These are phyloP conservation scores for Geotrichum bryndzae DNA, from an alignment of 1,139 yeast genomes.

Conservation along the genomic window DNA sequence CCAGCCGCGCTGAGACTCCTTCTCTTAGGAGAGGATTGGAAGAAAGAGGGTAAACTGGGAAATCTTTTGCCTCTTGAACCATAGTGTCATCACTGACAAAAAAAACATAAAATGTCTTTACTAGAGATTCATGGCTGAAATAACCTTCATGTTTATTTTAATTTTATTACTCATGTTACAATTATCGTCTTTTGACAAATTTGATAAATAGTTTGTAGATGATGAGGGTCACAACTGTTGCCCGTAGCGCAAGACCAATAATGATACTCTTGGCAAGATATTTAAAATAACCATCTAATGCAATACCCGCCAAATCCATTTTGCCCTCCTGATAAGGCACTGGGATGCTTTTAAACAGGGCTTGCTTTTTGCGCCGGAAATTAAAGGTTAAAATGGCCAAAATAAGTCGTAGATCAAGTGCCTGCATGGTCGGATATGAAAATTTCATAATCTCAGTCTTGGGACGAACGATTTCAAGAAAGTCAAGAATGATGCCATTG, in stretches of 20 bases:
- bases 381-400: conserved; percentile 8
- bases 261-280: conserved; percentile 14
- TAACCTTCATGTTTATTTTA: background rate
- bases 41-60: conserved; percentile 39
- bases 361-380: conserved; percentile 9
- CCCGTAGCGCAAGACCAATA: conserved; percentile 10
- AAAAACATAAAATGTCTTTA: background rate
- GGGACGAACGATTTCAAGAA: conserved; percentile 30
- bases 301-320: conserved; percentile 17
- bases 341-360: background rate
- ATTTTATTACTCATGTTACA: background rate
- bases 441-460: conserved; percentile 17
- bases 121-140: background rate
- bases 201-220: background rate
- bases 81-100: background rate
- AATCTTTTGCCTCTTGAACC: conserved; percentile 24
- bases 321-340: conserved; percentile 14
- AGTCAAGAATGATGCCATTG: conserved; percentile 33
- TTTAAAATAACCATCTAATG: conserved; percentile 16
- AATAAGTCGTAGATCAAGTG: conserved; percentile 22
- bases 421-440: conserved; percentile 22
- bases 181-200: background rate
- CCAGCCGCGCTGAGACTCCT: conserved; percentile 76
- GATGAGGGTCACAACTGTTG: background rate
- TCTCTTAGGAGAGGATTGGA: conserved; percentile 76